Conservation (phyloP, 257 asterid species). For the Ocimum tenuiflorum region DNA sequence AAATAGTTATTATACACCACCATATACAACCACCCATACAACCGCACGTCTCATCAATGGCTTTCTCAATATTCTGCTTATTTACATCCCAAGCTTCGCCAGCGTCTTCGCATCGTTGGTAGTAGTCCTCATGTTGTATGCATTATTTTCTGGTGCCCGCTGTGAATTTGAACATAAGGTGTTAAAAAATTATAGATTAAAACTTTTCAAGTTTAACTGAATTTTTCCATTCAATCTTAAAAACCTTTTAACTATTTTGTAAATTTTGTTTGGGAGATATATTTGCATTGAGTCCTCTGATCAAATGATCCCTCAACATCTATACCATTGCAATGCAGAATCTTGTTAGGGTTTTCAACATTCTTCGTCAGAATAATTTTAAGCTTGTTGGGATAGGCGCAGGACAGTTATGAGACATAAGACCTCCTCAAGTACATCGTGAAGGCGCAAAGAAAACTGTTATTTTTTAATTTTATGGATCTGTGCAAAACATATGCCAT, state of each 20-base stretch:
- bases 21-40: too few species aligned
- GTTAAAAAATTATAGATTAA: not conserved
- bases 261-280: not conserved
- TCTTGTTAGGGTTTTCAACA: conserved; percentile 79
- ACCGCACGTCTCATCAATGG: too few species aligned
- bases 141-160: not conserved
- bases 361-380: conserved; percentile 94
- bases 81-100: too few species aligned
- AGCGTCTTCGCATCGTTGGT: too few species aligned
- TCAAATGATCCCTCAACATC: not conserved
- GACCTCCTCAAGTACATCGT: conserved; percentile 99
- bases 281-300: not conserved
- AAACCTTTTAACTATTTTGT: not conserved
- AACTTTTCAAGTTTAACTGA: not conserved
- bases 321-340: conserved; percentile 34
- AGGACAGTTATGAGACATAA: conserved; percentile 98
- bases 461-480: conserved; percentile 94
- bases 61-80: too few species aligned
- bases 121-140: too few species aligned
- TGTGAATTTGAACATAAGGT: not conserved
- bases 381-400: conserved; percentile 95
- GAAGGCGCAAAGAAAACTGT: conserved; percentile 98
- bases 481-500: conserved; percentile 76
- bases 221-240: not conserved
- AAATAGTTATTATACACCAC: too few species aligned